These are phyloP conservation scores for Pleurotus sapidus DNA, from an alignment of 768 basidiomycete genomes.

Conservation along the genomic window DNA sequence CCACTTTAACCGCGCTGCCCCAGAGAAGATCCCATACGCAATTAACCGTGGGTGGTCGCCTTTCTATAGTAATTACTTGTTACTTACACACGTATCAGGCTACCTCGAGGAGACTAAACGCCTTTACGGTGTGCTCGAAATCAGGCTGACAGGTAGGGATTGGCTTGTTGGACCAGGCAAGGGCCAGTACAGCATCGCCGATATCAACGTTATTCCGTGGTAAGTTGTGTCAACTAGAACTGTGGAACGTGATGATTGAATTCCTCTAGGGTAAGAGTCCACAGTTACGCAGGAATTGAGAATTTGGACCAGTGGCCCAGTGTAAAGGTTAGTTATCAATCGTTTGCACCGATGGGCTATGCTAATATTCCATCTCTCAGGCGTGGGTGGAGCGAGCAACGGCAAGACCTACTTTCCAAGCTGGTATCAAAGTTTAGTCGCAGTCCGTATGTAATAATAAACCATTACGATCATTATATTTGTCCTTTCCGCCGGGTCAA, in stretches of 20 bases:
- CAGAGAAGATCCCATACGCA: constrained; percentile 67
- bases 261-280: constrained; percentile 49
- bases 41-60: constrained; percentile 50
- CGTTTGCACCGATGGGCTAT: not conserved
- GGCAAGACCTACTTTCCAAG: constrained; percentile 17
- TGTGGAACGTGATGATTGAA: not conserved
- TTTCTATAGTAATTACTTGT: not conserved
- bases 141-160: constrained; percentile 69
- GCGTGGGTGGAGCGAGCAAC: constrained; percentile 19
- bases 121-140: constrained; percentile 80
- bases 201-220: constrained; percentile 70
- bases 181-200: constrained; percentile 70
- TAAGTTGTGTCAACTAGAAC: constrained; percentile 18
- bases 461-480: too few species aligned
- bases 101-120: constrained; percentile 82
- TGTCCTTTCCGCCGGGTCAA: too few species aligned
- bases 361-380: constrained; percentile 7
- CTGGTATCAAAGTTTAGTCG: constrained; percentile 13
- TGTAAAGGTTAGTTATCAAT: constrained; percentile 18
- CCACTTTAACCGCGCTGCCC: constrained; percentile 66
- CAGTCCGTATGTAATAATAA: not conserved
- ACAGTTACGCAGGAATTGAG: constrained; percentile 47
- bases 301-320: constrained; percentile 60
- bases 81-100: constrained; percentile 36
- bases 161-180: constrained; percentile 75